Percentiles rank a stretch among this genome's conserved stretches.
Conservation (phyloP, 2,329 filamentous ascomycete species). For the Fusarium sacchari region DNA sequence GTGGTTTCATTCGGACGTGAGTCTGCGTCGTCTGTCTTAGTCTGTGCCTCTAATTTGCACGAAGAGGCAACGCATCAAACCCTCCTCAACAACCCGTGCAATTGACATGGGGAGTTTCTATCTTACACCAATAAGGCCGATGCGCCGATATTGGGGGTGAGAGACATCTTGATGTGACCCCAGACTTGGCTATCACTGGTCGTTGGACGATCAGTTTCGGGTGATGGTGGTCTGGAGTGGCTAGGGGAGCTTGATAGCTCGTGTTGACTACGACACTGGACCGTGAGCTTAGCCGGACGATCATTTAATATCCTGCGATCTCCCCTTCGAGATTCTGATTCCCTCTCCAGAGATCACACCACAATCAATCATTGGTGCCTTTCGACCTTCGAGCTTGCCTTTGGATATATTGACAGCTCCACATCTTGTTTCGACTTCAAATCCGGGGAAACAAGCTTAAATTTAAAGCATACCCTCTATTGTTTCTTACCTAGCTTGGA, state of each 20-base stretch:
- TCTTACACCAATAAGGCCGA: slow-evolving; percentile 38
- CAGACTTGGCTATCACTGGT: slow-evolving; percentile 21
- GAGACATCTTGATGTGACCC: slow-evolving; percentile 35
- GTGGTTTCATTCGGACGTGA: slow-evolving; percentile 13
- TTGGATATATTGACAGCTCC: slow-evolving; percentile 5
- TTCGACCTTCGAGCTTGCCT: slow-evolving; percentile 7
- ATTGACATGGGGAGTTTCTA: slow-evolving; percentile 34
- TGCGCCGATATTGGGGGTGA: slow-evolving; percentile 32
- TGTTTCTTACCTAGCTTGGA: slow-evolving; percentile 2
- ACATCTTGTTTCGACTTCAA: slow-evolving; percentile 10
- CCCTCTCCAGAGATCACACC: slow-evolving; percentile 21
- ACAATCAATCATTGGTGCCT: slow-evolving; percentile 18
- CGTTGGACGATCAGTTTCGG: slow-evolving; percentile 23
- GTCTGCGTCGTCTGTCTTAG: slow-evolving; percentile 14
- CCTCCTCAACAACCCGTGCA: slow-evolving; percentile 1
- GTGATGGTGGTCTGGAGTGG: slow-evolving; percentile 20
- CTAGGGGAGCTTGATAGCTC: slow-evolving; percentile 16
- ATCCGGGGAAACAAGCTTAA: slow-evolving; percentile 35
- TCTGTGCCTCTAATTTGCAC: slow-evolving; percentile 21
- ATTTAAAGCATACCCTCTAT: slow-evolving; percentile 21
- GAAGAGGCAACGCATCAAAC: background rate
- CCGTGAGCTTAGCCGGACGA: slow-evolving; percentile 22
- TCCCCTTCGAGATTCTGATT: slow-evolving; percentile 32
- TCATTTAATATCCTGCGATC: slow-evolving; percentile 39
- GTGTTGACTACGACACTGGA: background rate